A percentile compares a stretch with the other conserved stretches of the same genome.
These are phyloP conservation scores for Backusella sp. DNA, from an alignment of 192 early-diverging fungal genomes.

Conservation along the genomic window DNA sequence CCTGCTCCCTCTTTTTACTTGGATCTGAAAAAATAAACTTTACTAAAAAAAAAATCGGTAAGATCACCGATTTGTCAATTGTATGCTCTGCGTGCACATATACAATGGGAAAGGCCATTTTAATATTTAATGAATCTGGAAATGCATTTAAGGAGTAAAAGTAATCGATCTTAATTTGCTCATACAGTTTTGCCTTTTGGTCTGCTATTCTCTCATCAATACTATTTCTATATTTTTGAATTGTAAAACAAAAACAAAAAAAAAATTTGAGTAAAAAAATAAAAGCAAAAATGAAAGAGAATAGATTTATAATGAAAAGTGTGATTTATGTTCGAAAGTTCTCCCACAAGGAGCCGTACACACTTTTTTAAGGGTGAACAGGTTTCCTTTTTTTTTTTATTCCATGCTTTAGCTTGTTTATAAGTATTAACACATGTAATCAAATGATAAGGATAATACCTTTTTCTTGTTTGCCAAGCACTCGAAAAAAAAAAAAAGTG, in stretches of 20 bases:
- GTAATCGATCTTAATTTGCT: background rate
- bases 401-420: background rate
- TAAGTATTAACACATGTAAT: background rate
- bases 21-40: background rate
- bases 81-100: background rate
- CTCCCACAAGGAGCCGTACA: background rate
- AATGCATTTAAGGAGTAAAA: background rate
- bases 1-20: background rate
- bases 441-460: background rate
- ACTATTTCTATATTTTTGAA: too few relatives aligned
- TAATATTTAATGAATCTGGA: constrained; percentile 7
- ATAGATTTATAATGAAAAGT: too few relatives aligned
- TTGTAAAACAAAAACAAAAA: background rate
- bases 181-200: background rate
- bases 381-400: background rate
- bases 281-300: background rate
- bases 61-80: background rate
- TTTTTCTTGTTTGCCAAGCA: background rate
- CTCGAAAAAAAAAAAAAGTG: too few relatives aligned
- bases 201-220: background rate
- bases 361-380: constrained; percentile 2
- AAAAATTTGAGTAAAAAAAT: background rate
- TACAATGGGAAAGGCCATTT: background rate
- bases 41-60: background rate
- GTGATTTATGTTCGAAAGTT: background rate